Conservation (phyloP, 768 basidiomycete species). For the Coprinellus micaceus region DNA sequence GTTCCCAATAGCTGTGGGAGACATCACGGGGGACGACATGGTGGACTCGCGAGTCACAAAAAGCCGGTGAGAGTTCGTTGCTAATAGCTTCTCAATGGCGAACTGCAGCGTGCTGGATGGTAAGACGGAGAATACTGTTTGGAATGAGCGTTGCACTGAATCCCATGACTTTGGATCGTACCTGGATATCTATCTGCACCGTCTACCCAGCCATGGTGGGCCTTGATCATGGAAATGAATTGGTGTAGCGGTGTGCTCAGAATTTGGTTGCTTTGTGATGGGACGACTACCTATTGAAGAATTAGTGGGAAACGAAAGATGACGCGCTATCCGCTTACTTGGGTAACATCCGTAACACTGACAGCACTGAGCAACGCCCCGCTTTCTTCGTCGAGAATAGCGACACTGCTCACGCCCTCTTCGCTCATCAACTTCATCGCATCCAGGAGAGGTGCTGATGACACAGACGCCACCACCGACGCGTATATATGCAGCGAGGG, state of each 20-base stretch:
- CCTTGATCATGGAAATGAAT: conserved; percentile 73
- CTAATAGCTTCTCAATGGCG: conserved; percentile 76
- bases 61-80: conserved; percentile 76
- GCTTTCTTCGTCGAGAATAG: conserved; percentile 64
- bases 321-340: conserved; percentile 36
- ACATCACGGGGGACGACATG: conserved; percentile 46
- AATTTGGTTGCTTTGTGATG: conserved; percentile 77
- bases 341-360: conserved; percentile 80
- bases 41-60: conserved; percentile 69
- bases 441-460: conserved; percentile 63
- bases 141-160: too few species aligned
- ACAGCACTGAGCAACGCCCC: conserved; percentile 69
- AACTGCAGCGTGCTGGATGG: conserved; percentile 61
- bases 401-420: conserved; percentile 79
- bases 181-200: conserved; percentile 79
- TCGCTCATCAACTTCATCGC: conserved; percentile 87
- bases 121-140: conserved; percentile 69
- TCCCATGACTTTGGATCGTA: conserved; percentile 22
- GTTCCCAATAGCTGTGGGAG: conserved; percentile 41
- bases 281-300: conserved; percentile 60
- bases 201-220: conserved; percentile 68
- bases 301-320: neutral
- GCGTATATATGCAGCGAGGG: conserved; percentile 63
- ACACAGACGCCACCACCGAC: conserved; percentile 60
- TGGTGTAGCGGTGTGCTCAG: conserved; percentile 64